Evolutionary conservation across 805 yeast species (phyloP).

Genomic region (Tetrapisispora fleetii): DNA sequence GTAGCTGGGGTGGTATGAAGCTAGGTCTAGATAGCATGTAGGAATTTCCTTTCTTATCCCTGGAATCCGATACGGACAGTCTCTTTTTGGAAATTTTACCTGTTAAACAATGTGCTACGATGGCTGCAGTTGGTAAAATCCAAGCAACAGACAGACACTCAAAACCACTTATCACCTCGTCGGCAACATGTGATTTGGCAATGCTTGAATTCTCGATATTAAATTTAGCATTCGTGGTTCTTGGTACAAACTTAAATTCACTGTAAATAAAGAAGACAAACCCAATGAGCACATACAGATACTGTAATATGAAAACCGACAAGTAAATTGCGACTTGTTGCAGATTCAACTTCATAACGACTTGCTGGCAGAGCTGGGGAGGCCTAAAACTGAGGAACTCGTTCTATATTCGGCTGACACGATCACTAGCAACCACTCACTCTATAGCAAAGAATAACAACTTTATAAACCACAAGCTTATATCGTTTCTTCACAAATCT

Average conservation of each 20-base stretch:
- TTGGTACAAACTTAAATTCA: conserved; percentile 13
- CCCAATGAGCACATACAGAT: conserved; percentile 8
- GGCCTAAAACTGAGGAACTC: not conserved
- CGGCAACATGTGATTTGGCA: conserved; percentile 11
- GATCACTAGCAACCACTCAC: not conserved
- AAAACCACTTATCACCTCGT: conserved; percentile 16
- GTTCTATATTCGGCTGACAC: not conserved
- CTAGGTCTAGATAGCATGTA: conserved; percentile 12
- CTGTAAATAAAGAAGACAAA: conserved; percentile 9
- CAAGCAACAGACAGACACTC: conserved; percentile 16
- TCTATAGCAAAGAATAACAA: too few relatives aligned
- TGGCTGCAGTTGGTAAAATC: conserved; percentile 4
- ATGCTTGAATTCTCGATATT: conserved; percentile 11
- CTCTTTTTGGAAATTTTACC: conserved; percentile 5
- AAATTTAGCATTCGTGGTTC: conserved; percentile 8
- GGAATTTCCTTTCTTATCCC: not conserved
- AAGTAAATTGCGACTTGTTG: conserved; percentile 3
- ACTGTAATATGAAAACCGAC: conserved; percentile 7
- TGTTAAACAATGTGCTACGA: conserved; percentile 12
- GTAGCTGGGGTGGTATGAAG: conserved; percentile 13
- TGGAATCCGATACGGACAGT: not conserved
- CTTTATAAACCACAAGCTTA: too few relatives aligned
- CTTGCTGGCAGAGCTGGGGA: not conserved
- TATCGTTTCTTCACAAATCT: too few relatives aligned
- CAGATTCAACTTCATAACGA: not conserved